Evolutionary conservation across 169 alveolate species (phyloP).

Genomic region (Plasmodium gonderi): DNA sequence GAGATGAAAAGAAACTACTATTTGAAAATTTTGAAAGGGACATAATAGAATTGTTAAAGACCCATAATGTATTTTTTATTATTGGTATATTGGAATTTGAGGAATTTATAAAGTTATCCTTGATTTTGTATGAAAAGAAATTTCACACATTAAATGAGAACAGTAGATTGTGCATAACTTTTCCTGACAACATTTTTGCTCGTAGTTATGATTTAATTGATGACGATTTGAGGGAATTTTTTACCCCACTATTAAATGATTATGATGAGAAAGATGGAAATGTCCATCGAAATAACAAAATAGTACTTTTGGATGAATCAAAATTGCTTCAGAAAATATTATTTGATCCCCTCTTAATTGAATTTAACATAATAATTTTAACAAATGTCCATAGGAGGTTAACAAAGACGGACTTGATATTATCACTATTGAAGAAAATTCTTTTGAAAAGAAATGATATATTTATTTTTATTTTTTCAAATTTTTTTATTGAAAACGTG

Average conservation of each 20-base stretch:
- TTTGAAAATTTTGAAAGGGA: slow-evolving; percentile 44
- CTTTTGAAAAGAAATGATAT: slow-evolving; percentile 59
- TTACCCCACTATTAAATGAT: slow-evolving; percentile 5
- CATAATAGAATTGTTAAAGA: slow-evolving; percentile 35
- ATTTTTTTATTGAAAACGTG: slow-evolving; percentile 47
- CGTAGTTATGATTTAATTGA: slow-evolving; percentile 17
- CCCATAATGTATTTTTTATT: slow-evolving; percentile 37
- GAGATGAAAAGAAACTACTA: slow-evolving; percentile 46
- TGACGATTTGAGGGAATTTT: slow-evolving; percentile 31
- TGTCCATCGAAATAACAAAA: slow-evolving; percentile 2
- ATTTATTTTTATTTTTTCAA: slow-evolving; percentile 41
- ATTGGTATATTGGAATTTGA: slow-evolving; percentile 51
- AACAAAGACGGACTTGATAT: slow-evolving; percentile 74
- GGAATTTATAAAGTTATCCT: slow-evolving; percentile 29
- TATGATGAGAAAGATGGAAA: not conserved
- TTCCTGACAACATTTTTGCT: slow-evolving; percentile 16
- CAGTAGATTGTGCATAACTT: slow-evolving; percentile 28
- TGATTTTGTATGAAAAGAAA: slow-evolving; percentile 65
- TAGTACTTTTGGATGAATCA: slow-evolving; percentile 36
- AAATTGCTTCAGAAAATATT: slow-evolving; percentile 52
- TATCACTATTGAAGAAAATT: slow-evolving; percentile 75
- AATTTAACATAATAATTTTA: slow-evolving; percentile 79
- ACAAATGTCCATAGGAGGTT: slow-evolving; percentile 77
- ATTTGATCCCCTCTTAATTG: slow-evolving; percentile 83
- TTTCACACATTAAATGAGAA: slow-evolving; percentile 62